Conservation (phyloP, 2,329 filamentous ascomycete genomes). For the Dactylellina parvicollis region DNA sequence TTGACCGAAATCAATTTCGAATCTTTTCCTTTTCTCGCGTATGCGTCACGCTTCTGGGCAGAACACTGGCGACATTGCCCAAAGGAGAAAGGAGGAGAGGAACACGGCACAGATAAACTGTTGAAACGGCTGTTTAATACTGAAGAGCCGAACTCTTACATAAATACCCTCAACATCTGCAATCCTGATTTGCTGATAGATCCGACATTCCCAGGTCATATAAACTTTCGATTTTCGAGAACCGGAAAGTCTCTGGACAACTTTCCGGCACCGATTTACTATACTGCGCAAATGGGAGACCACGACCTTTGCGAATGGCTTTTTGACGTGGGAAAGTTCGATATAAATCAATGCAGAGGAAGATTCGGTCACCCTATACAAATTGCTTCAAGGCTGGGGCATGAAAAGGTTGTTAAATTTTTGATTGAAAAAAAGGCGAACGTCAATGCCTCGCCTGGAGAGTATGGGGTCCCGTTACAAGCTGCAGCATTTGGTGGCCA, state of each 20-base stretch:
- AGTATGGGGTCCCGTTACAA: slow-evolving; percentile 14
- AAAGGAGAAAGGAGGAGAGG: neutral
- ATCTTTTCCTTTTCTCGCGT: slow-evolving; percentile 22
- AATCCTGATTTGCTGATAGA: slow-evolving; percentile 12
- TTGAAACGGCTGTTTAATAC: slow-evolving; percentile 14
- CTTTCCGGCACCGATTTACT: slow-evolving; percentile 16
- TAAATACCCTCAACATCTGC: slow-evolving; percentile 20
- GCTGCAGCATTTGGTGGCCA: slow-evolving; percentile 25
- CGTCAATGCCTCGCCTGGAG: slow-evolving; percentile 6
- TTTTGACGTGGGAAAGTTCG: neutral
- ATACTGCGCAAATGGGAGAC: slow-evolving; percentile 18
- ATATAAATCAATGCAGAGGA: slow-evolving; percentile 7
- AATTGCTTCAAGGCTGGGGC: slow-evolving; percentile 13
- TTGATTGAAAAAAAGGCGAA: slow-evolving; percentile 14
- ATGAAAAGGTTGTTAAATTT: slow-evolving; percentile 21
- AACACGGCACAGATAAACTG: neutral
- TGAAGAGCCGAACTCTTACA: slow-evolving; percentile 7
- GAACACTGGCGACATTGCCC: slow-evolving; percentile 7
- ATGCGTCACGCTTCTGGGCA: slow-evolving; percentile 15
- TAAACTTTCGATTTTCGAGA: slow-evolving; percentile 5
- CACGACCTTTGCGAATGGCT: slow-evolving; percentile 21
- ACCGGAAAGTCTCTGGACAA: slow-evolving; percentile 9
- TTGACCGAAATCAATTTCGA: slow-evolving; percentile 13
- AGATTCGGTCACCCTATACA: slow-evolving; percentile 18
- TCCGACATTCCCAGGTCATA: neutral